phyloP scores from a whole-genome alignment of 768 basidiomycete species.

The Boletellus ananiceps region DNA sequence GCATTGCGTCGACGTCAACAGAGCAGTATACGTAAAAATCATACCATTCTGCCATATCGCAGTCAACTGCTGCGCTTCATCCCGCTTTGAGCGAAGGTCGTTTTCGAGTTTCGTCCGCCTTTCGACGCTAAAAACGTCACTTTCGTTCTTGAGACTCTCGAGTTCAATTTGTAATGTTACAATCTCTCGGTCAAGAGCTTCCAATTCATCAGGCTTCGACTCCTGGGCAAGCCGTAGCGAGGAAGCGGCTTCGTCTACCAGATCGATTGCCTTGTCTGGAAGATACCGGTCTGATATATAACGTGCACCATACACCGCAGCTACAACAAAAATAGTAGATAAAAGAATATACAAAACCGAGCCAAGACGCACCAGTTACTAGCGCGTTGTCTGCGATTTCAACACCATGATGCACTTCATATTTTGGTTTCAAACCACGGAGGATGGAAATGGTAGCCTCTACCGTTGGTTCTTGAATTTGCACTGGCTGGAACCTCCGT shows the following conservation, averaged over 20 bases:
- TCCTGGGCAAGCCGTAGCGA: conserved; percentile 85
- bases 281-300: conserved; percentile 86
- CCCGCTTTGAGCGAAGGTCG: conserved; percentile 55
- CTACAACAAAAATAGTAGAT: conserved; percentile 31
- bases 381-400: conserved; percentile 86
- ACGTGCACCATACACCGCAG: conserved; percentile 78
- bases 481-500: conserved; percentile 85
- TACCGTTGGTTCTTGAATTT: conserved; percentile 85
- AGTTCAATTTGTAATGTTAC: conserved; percentile 86
- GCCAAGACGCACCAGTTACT: conserved; percentile 59
- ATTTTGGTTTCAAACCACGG: conserved; percentile 76
- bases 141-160: conserved; percentile 85
- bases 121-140: conserved; percentile 78
- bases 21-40: not conserved
- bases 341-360: not conserved
- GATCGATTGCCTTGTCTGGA: conserved; percentile 88
- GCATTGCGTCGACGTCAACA: not conserved
- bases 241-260: conserved; percentile 91
- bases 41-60: conserved; percentile 70
- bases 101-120: conserved; percentile 62
- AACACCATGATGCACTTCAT: conserved; percentile 92
- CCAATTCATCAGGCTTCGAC: conserved; percentile 81
- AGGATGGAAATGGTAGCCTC: conserved; percentile 83
- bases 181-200: conserved; percentile 76
- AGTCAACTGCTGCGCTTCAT: conserved; percentile 57